Percentiles rank a stretch among this genome's conserved stretches.
Conservation (phyloP, 805 yeast species). For the Yamadazyma paraphyllophila region DNA sequence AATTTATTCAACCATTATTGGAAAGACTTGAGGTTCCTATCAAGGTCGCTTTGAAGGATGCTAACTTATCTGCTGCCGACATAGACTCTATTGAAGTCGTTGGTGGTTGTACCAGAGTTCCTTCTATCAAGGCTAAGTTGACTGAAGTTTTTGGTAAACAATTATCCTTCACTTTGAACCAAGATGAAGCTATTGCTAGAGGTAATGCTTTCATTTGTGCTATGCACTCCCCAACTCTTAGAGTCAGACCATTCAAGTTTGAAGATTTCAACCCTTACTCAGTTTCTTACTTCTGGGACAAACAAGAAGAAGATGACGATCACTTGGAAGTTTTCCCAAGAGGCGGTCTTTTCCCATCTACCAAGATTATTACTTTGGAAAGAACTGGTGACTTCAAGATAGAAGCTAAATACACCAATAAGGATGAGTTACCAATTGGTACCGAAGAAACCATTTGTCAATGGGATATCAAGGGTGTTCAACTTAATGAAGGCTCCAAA, state of each 20-base stretch:
- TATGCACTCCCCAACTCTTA: slow-evolving; percentile 96
- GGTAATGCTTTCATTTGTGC: slow-evolving; percentile 99
- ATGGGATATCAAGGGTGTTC: slow-evolving; percentile 87
- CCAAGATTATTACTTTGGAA: slow-evolving; percentile 91
- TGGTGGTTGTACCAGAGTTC: slow-evolving; percentile 99
- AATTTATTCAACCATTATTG: slow-evolving; percentile 77
- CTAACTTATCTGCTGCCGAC: slow-evolving; percentile 69
- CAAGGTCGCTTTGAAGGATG: slow-evolving; percentile 75
- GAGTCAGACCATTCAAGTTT: slow-evolving; percentile 98
- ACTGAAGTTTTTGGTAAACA: slow-evolving; percentile 78
- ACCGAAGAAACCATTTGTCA: slow-evolving; percentile 66
- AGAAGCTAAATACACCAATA: slow-evolving; percentile 81
- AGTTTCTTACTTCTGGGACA: slow-evolving; percentile 93
- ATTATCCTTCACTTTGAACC: slow-evolving; percentile 92
- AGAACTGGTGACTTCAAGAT: slow-evolving; percentile 86
- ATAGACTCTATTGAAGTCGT: slow-evolving; percentile 90
- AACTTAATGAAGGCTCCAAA: slow-evolving; percentile 71
- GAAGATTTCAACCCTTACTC: slow-evolving; percentile 92
- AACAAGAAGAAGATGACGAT: slow-evolving; percentile 86
- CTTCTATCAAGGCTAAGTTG: slow-evolving; percentile 81
- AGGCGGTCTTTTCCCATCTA: slow-evolving; percentile 90
- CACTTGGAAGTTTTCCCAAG: slow-evolving; percentile 96
- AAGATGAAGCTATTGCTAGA: slow-evolving; percentile 98
- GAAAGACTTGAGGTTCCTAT: slow-evolving; percentile 75
- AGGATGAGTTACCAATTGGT: slow-evolving; percentile 69